phyloP scores from a whole-genome alignment of 2,329 filamentous ascomycete genomes.

The Aspergillus aculeatus region DNA sequence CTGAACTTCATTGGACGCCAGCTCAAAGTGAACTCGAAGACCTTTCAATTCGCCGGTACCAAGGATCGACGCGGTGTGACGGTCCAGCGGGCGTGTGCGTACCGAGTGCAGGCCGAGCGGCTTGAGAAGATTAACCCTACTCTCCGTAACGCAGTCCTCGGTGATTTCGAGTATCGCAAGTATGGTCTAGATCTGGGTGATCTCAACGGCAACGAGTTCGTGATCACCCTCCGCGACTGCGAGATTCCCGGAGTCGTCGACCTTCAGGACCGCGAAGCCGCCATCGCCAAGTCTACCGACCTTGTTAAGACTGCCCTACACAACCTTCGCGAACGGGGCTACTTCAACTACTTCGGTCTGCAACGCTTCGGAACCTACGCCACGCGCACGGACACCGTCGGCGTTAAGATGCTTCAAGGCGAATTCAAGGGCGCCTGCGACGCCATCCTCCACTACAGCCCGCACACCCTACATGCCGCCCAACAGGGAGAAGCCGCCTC shows the following conservation, averaged over 20 bases:
- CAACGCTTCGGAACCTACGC: slow-evolving; percentile 91
- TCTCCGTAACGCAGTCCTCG: slow-evolving; percentile 64
- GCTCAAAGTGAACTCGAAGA: slow-evolving; percentile 66
- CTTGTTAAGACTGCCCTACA: slow-evolving; percentile 59
- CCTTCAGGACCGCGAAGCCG: slow-evolving; percentile 47
- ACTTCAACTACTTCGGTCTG: slow-evolving; percentile 97
- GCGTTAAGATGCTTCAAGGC: slow-evolving; percentile 76
- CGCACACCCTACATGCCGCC: slow-evolving; percentile 59
- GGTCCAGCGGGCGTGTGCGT: slow-evolving; percentile 73
- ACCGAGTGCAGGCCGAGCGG: slow-evolving; percentile 59
- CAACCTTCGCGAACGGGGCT: slow-evolving; percentile 71
- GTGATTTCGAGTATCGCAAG: slow-evolving; percentile 76
- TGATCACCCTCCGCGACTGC: slow-evolving; percentile 86
- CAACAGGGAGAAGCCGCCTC: slow-evolving; percentile 45
- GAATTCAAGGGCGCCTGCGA: slow-evolving; percentile 79
- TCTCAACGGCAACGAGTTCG: slow-evolving; percentile 85
- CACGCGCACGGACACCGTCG: slow-evolving; percentile 80
- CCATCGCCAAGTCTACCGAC: slow-evolving; percentile 42
- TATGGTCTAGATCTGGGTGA: slow-evolving; percentile 77
- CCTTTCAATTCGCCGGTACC: slow-evolving; percentile 80
- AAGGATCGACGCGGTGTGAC: slow-evolving; percentile 89
- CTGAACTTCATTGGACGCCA: slow-evolving; percentile 72
- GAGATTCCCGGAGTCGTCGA: slow-evolving; percentile 53
- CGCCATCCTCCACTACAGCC: slow-evolving; percentile 71
- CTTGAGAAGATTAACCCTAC: slow-evolving; percentile 63